Evolutionary conservation across 192 early-diverging fungal species (phyloP).

Genomic region (Jimgerdemannia flammicorona): DNA sequence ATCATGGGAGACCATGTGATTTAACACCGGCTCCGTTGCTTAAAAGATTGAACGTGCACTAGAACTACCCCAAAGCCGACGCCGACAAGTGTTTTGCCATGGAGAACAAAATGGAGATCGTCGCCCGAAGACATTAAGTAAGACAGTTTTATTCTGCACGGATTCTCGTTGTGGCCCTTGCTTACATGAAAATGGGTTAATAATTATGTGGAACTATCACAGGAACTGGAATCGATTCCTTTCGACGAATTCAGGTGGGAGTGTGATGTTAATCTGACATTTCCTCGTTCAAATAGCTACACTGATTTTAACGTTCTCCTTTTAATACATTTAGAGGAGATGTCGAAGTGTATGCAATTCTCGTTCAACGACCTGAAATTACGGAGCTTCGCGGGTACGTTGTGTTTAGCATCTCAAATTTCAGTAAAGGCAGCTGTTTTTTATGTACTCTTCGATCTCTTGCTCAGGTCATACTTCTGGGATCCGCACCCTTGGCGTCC

Average conservation of each 20-base stretch:
- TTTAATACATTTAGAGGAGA: constrained; percentile 40
- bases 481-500: constrained; percentile 41
- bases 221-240: constrained; percentile 62
- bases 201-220: background rate
- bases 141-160: background rate
- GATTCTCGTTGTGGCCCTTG: too few species aligned
- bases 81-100: constrained; percentile 29
- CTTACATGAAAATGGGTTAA: too few species aligned
- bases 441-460: background rate
- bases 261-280: background rate
- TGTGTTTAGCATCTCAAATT: background rate
- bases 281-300: background rate
- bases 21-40: too few species aligned
- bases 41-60: background rate
- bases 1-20: too few species aligned
- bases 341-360: constrained; percentile 63
- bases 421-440: background rate
- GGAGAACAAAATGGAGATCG: constrained; percentile 37
- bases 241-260: constrained; percentile 52
- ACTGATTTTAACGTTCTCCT: background rate
- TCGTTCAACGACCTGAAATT: constrained; percentile 59
- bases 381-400: constrained; percentile 48
- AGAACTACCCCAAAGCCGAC: background rate
- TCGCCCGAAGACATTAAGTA: constrained; percentile 37
- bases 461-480: constrained; percentile 46